phyloP scores from a whole-genome alignment of 495 filamentous ascomycete species.

The Xylona heveae region DNA sequence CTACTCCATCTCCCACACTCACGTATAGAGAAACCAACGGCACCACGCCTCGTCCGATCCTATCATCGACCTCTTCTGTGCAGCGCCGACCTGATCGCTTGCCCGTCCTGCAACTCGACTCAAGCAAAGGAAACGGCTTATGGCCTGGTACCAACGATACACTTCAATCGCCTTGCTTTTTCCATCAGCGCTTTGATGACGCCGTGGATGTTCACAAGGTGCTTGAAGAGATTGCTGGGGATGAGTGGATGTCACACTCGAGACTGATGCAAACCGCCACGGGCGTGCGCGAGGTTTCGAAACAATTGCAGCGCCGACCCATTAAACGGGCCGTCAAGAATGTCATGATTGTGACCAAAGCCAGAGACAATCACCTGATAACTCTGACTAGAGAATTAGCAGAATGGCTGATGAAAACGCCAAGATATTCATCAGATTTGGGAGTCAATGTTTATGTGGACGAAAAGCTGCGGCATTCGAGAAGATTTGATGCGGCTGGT shows the following conservation, averaged over 20 bases:
- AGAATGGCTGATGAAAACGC: constrained; percentile 68
- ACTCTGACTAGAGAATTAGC: constrained; percentile 66
- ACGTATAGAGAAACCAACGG: constrained; percentile 16
- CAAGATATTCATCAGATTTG: constrained; percentile 55
- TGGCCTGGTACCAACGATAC: constrained; percentile 38
- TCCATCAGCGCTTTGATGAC: constrained; percentile 89
- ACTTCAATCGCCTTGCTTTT: constrained; percentile 84
- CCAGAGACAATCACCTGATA: constrained; percentile 75
- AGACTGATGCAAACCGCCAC: constrained; percentile 86
- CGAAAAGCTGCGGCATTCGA: constrained; percentile 65
- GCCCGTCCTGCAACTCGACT: constrained; percentile 7
- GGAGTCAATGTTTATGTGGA: constrained; percentile 91
- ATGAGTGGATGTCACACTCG: constrained; percentile 82
- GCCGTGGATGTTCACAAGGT: constrained; percentile 90
- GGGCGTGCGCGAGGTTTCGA: constrained; percentile 81
- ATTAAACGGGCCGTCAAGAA: constrained; percentile 73
- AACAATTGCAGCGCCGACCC: constrained; percentile 73
- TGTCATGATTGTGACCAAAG: constrained; percentile 95
- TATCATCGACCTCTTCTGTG: neutral
- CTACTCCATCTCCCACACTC: constrained; percentile 37
- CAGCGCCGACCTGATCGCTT: constrained; percentile 1
- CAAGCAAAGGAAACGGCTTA: constrained; percentile 17
- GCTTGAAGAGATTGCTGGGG: constrained; percentile 76
- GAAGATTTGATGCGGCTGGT: constrained; percentile 60
- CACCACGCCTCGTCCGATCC: too few species aligned